These are phyloP conservation scores for Huntiella moniliformis DNA, from an alignment of 2,329 filamentous ascomycete genomes.

Conservation along the genomic window DNA sequence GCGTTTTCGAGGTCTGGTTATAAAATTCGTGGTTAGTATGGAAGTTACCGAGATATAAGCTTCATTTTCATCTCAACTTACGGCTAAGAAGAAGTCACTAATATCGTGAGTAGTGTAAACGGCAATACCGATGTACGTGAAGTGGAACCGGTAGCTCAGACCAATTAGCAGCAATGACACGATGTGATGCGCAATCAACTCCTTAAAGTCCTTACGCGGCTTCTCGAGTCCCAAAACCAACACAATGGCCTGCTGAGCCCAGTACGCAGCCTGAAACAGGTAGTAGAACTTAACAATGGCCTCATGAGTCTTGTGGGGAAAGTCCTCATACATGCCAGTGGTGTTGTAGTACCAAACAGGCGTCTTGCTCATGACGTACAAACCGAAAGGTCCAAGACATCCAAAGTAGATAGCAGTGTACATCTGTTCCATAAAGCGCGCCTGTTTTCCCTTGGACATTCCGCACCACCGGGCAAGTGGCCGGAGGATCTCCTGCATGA, in stretches of 20 bases:
- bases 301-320: slow-evolving; percentile 67
- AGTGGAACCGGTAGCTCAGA: slow-evolving; percentile 87
- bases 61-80: slow-evolving; percentile 25
- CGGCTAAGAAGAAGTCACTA: slow-evolving; percentile 85
- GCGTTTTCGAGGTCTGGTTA: slow-evolving; percentile 61
- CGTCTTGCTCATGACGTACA: slow-evolving; percentile 83
- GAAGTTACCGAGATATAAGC: neutral
- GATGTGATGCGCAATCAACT: slow-evolving; percentile 80
- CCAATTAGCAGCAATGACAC: slow-evolving; percentile 71
- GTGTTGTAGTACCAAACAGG: slow-evolving; percentile 95
- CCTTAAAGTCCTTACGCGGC: slow-evolving; percentile 85
- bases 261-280: slow-evolving; percentile 83
- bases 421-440: slow-evolving; percentile 87
- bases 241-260: slow-evolving; percentile 86
- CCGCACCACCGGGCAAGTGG: slow-evolving; percentile 54
- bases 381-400: slow-evolving; percentile 60
- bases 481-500: slow-evolving; percentile 78
- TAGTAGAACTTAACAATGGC: slow-evolving; percentile 88
- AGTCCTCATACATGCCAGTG: slow-evolving; percentile 70
- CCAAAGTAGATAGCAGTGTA: slow-evolving; percentile 88
- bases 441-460: slow-evolving; percentile 61
- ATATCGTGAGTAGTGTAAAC: slow-evolving; percentile 93
- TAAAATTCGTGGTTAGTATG: neutral
- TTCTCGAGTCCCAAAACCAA: slow-evolving; percentile 76
- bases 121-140: slow-evolving; percentile 82